Evolutionary conservation across 2,329 filamentous ascomycete species (phyloP).

Genomic region (Shiraia bambusicola): DNA sequence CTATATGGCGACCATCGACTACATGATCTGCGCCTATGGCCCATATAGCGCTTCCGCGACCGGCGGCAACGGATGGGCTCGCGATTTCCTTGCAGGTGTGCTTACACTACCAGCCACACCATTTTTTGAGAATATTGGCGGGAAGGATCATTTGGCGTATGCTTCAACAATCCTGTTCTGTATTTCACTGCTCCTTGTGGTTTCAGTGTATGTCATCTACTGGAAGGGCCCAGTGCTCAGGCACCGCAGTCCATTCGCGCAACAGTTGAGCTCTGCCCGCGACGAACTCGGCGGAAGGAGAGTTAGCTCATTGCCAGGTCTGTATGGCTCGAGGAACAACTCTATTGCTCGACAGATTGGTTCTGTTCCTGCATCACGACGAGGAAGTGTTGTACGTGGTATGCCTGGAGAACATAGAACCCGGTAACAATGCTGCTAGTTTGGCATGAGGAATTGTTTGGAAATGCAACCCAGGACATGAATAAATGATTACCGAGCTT

Average conservation of each 20-base stretch:
- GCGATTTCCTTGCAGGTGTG: conserved; percentile 74
- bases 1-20: conserved; percentile 79
- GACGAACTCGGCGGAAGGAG: conserved; percentile 37
- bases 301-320: conserved; percentile 32
- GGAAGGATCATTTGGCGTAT: conserved; percentile 49
- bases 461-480: too few relatives aligned
- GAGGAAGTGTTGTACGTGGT: conserved; percentile 35
- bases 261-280: conserved; percentile 43
- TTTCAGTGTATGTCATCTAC: conserved; percentile 51
- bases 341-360: conserved; percentile 23
- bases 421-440: conserved; percentile 8
- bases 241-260: conserved; percentile 56
- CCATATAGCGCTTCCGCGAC: conserved; percentile 75
- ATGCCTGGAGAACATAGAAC: conserved; percentile 11
- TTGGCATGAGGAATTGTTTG: neutral
- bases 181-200: conserved; percentile 50
- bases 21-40: conserved; percentile 75
- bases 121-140: conserved; percentile 50
- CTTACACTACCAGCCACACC: conserved; percentile 69
- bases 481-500: too few relatives aligned
- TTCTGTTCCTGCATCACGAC: conserved; percentile 22
- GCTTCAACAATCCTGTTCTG: conserved; percentile 60
- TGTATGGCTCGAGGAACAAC: conserved; percentile 36
- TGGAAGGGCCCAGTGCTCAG: conserved; percentile 59
- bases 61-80: conserved; percentile 73